These are phyloP conservation scores for Amniculicola lignicola DNA, from an alignment of 495 filamentous ascomycete genomes.

Conservation along the genomic window DNA sequence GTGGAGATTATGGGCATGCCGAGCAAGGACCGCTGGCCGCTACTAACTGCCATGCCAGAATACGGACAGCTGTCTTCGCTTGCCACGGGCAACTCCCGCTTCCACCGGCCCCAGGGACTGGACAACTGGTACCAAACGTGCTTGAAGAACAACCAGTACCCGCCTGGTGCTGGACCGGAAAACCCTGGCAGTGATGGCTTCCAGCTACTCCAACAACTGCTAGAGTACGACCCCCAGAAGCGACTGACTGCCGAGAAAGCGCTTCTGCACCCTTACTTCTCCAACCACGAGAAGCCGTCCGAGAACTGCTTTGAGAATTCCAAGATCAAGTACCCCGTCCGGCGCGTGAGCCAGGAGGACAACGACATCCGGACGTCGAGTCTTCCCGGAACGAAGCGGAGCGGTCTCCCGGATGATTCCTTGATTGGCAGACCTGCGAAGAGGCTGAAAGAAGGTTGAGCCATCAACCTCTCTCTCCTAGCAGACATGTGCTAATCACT, in stretches of 20 bases:
- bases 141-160: constrained; percentile 57
- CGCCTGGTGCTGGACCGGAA: constrained; percentile 48
- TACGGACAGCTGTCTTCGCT: constrained; percentile 70
- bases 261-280: constrained; percentile 84
- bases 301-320: constrained; percentile 88
- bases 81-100: constrained; percentile 43
- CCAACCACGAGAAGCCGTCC: constrained; percentile 55
- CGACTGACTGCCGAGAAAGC: constrained; percentile 82
- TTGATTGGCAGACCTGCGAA: constrained; percentile 61
- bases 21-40: constrained; percentile 83
- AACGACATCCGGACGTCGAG: constrained; percentile 88
- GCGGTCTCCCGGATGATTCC: constrained; percentile 80
- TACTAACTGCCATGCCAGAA: constrained; percentile 77
- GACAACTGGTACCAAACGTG: constrained; percentile 65
- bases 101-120: constrained; percentile 49
- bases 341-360: constrained; percentile 87
- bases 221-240: constrained; percentile 91
- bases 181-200: constrained; percentile 73
- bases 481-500: too few species aligned
- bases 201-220: constrained; percentile 70
- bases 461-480: background rate
- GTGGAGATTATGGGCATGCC: constrained; percentile 92
- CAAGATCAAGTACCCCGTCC: constrained; percentile 80
- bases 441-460: constrained; percentile 58
- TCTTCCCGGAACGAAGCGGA: constrained; percentile 87